Percentiles rank a stretch among this genome's conserved stretches.
These are phyloP conservation scores for Albugo candida DNA, from an alignment of 352 stramenopile species.

Conservation along the genomic window DNA sequence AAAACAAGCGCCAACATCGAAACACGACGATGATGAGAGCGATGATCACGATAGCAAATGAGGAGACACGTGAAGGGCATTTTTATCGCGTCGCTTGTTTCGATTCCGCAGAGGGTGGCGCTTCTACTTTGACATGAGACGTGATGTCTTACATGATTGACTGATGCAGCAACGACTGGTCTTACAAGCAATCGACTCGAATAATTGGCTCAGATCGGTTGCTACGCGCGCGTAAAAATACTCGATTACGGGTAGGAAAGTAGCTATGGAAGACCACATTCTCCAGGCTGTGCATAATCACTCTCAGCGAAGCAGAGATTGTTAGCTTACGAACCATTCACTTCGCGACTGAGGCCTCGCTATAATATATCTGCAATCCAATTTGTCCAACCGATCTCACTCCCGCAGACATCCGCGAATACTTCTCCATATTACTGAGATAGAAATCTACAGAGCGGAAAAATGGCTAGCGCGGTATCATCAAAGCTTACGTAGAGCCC, in stretches of 20 bases:
- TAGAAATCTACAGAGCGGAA: slow-evolving; percentile 45
- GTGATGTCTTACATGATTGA: no score
- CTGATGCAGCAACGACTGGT: no score
- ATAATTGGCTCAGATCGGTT: no score
- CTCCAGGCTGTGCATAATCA: slow-evolving; percentile 64
- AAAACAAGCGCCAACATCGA: background rate
- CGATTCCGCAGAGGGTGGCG: no score
- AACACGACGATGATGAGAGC: background rate
- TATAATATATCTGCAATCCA: slow-evolving; percentile 72
- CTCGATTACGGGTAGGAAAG: slow-evolving; percentile 58
- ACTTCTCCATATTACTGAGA: background rate
- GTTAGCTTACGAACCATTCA: slow-evolving; percentile 5
- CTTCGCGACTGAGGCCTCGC: slow-evolving; percentile 68
- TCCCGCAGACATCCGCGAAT: no score
- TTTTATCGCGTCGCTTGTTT: no score
- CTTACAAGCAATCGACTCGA: no score
- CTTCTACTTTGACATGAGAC: no score
- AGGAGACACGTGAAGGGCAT: background rate
- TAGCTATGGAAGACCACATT: slow-evolving; percentile 78
- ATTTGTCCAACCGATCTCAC: slow-evolving; percentile 64
- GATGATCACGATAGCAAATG: background rate
- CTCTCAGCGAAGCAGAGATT: background rate
- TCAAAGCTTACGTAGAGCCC: slow-evolving; percentile 62
- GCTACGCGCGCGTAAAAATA: slow-evolving; percentile 39
- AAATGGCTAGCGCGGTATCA: slow-evolving; percentile 40